Evolutionary conservation across 768 basidiomycete genomes (phyloP).

Genomic region (Asterophora lycoperdoides): DNA sequence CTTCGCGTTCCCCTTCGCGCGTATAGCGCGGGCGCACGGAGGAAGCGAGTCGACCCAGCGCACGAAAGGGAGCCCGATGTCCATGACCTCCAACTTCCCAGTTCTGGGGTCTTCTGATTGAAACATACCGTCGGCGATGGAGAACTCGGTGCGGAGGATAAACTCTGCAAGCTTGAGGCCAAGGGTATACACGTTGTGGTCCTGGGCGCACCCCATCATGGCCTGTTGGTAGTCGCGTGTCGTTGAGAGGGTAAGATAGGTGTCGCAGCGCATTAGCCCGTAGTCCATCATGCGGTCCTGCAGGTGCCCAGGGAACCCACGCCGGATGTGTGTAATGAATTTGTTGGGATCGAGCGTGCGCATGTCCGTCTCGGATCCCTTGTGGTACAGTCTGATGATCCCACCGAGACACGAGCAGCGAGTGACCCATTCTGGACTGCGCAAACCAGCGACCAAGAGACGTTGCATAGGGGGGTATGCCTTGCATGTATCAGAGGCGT

Average conservation of each 20-base stretch:
- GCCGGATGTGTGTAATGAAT: conserved; percentile 38
- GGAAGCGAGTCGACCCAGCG: conserved; percentile 59
- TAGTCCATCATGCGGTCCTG: conserved; percentile 44
- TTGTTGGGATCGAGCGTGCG: conserved; percentile 44
- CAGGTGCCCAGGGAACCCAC: conserved; percentile 44
- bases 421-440: conserved; percentile 49
- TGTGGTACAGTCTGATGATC: conserved; percentile 46
- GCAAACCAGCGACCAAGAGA: conserved; percentile 53
- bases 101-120: conserved; percentile 39
- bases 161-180: conserved; percentile 45
- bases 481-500: conserved; percentile 42
- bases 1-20: conserved; percentile 32
- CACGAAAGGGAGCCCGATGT: conserved; percentile 55
- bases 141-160: conserved; percentile 57
- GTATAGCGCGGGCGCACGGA: conserved; percentile 53
- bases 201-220: conserved; percentile 45
- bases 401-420: conserved; percentile 51
- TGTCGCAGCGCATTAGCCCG: conserved; percentile 45
- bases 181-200: conserved; percentile 47
- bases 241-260: conserved; percentile 36
- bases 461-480: conserved; percentile 39
- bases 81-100: conserved; percentile 35
- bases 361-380: conserved; percentile 41
- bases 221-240: conserved; percentile 45
- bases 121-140: conserved; percentile 55